Evolutionary conservation across 2,329 filamentous ascomycete species (phyloP).

Genomic region (Apiospora saccharicola): DNA sequence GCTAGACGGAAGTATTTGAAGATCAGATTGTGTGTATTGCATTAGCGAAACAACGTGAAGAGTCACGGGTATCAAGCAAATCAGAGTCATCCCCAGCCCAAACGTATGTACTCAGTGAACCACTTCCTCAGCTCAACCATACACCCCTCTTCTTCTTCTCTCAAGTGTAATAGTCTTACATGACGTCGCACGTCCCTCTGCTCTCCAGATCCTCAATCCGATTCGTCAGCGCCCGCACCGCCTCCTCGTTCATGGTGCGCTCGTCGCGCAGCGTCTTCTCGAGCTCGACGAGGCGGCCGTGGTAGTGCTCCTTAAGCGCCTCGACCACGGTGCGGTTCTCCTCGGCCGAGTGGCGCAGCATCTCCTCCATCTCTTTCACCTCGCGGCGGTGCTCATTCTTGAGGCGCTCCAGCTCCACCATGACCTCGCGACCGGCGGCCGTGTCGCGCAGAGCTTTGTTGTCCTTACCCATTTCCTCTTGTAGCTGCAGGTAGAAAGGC

Average conservation of each 20-base stretch:
- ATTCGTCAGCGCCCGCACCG: slow-evolving; percentile 34
- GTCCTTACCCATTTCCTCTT: slow-evolving; percentile 69
- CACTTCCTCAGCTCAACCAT: background rate
- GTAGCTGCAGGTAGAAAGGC: slow-evolving; percentile 71
- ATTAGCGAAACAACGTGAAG: background rate
- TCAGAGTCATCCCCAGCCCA: background rate
- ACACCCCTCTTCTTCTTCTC: background rate
- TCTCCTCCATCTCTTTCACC: slow-evolving; percentile 15
- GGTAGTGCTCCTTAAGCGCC: slow-evolving; percentile 39
- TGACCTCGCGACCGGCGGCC: slow-evolving; percentile 59
- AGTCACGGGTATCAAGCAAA: background rate
- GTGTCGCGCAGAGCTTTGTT: slow-evolving; percentile 57
- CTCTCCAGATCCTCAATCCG: slow-evolving; percentile 37
- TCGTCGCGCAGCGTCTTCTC: slow-evolving; percentile 39
- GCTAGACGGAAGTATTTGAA: no score
- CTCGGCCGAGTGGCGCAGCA: slow-evolving; percentile 34
- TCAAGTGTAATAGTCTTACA: slow-evolving; percentile 31
- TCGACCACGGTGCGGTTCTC: slow-evolving; percentile 36
- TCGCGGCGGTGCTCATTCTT: slow-evolving; percentile 55
- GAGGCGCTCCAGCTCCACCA: slow-evolving; percentile 63
- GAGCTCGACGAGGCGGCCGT: slow-evolving; percentile 34
- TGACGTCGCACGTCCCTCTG: slow-evolving; percentile 34
- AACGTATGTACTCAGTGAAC: background rate
- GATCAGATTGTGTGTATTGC: background rate
- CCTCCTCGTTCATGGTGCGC: slow-evolving; percentile 38